Evolutionary conservation across 2,329 filamentous ascomycete species (phyloP), one percentile per base, ranked within the genome.

Genomic region (Magnaporthiopsis poae): DNA sequence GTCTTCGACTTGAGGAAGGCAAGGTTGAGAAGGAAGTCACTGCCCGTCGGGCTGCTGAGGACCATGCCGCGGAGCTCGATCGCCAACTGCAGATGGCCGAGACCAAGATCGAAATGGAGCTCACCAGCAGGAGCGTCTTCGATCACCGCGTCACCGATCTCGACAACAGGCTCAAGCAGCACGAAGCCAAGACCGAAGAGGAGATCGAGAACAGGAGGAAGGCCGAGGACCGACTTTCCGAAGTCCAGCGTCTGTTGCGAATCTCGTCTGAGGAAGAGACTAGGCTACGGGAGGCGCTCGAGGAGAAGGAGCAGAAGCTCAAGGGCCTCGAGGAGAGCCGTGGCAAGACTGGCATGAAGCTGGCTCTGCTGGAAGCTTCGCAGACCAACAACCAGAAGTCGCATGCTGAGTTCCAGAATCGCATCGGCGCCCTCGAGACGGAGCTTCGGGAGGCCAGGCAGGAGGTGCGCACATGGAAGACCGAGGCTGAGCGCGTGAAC

Each of bases 221-320:
- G 46, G 88, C 88, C 0, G 90, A 93, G 74, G 90, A 93, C 72
- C 85, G 86, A 68, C 79, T 91, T 18, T 84, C 88, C 5, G 89
- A 93, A 73, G 82, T 88, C n/a, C 88, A 92, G 75, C 83, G 87
- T 66, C 82, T 89, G 29, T 81, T 92, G 33, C 84, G 86, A 67
- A 83, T 87, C 69, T 85, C 89, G 5, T 85, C 89, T n/a, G 88
- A 91, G 73, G 89, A 92, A 73, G 88, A 90, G 69, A 84, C 84
- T 69, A 84, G 88, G 66, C 83, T 93, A 5, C 82, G 87, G 33
- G 84, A 88, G 67, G 82, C 85, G 59, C 78, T 89, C 63, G 88
- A 91, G 60, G 88, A 92, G 71, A 88, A 85, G 70, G 86, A 91
- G n/a, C 81, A 85, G 65, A 86, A 85, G 75, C 81, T 91, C 68